phyloP scores from a whole-genome alignment of 306 rosid genomes.

The Glycine soja region DNA sequence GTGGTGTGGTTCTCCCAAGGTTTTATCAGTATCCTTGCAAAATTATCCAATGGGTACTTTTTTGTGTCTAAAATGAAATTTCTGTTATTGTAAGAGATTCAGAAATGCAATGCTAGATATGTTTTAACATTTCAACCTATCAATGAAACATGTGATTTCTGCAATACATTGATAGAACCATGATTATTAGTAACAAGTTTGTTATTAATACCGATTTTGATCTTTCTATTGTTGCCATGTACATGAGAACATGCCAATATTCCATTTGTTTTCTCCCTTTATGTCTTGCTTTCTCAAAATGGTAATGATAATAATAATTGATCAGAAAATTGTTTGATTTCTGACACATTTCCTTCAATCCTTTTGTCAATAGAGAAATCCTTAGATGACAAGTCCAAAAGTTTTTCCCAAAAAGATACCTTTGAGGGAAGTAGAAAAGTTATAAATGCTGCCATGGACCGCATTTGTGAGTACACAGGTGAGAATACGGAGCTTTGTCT shows the following conservation, averaged over 20 bases:
- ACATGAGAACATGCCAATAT: background rate
- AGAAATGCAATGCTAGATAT: background rate
- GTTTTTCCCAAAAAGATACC: constrained; percentile 65
- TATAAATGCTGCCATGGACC: constrained; percentile 88
- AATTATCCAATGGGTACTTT: background rate
- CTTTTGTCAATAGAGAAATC: constrained; percentile 68
- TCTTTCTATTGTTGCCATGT: constrained; percentile 2
- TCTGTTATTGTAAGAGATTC: background rate
- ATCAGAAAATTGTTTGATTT: constrained; percentile 18
- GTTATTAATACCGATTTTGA: constrained; percentile 15
- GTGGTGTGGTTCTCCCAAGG: too few species aligned
- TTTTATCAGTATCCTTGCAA: too few species aligned
- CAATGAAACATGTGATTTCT: constrained; percentile 5
- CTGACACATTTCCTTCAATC: constrained; percentile 26
- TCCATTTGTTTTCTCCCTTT: background rate
- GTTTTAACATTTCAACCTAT: background rate
- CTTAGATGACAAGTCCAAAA: constrained; percentile 71
- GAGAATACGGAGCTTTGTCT: constrained; percentile 39
- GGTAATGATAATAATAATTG: background rate
- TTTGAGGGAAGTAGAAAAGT: constrained; percentile 92
- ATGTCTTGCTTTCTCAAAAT: background rate
- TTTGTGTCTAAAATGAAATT: background rate
- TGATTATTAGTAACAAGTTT: background rate
- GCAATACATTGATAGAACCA: background rate
- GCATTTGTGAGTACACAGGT: constrained; percentile 92